Percentiles rank a stretch among this genome's conserved stretches.
phyloP scores from a whole-genome alignment of 441 rosid genomes.

The Euphorbia corollata region DNA sequence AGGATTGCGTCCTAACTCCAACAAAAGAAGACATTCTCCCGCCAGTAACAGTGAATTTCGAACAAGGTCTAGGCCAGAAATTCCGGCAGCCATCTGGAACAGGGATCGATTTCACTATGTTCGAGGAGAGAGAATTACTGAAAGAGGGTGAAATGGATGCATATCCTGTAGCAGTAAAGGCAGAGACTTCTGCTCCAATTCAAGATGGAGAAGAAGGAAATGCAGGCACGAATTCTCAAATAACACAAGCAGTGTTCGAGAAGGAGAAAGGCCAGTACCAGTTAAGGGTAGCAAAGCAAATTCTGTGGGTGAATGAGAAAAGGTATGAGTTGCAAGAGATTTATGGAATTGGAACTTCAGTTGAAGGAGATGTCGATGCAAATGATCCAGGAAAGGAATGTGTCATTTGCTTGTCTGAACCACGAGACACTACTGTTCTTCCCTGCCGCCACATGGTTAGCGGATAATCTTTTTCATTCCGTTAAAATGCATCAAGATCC shows the following conservation, averaged over 20 bases:
- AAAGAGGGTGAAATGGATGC: slow-evolving; percentile 38
- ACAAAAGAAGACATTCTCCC: slow-evolving; percentile 55
- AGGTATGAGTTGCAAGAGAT: slow-evolving; percentile 92
- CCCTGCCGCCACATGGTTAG: slow-evolving; percentile 96
- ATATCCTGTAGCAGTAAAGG: slow-evolving; percentile 75
- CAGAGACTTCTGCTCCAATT: slow-evolving; percentile 48
- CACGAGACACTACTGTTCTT: slow-evolving; percentile 82
- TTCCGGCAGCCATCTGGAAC: slow-evolving; percentile 72
- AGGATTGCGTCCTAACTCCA: slow-evolving; percentile 50
- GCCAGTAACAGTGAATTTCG: slow-evolving; percentile 55
- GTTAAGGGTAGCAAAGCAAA: slow-evolving; percentile 66
- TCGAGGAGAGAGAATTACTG: slow-evolving; percentile 55
- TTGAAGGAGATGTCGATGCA: slow-evolving; percentile 64
- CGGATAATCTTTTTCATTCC: neutral
- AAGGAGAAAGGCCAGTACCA: slow-evolving; percentile 74
- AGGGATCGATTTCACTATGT: slow-evolving; percentile 58
- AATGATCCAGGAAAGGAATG: slow-evolving; percentile 91
- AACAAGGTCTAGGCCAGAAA: slow-evolving; percentile 83
- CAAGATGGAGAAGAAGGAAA: slow-evolving; percentile 45
- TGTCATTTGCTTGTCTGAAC: slow-evolving; percentile 91
- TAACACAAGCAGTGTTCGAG: slow-evolving; percentile 66
- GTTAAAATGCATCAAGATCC: no score
- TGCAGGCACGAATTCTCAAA: slow-evolving; percentile 56
- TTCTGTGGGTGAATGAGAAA: slow-evolving; percentile 61
- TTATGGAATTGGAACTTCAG: slow-evolving; percentile 80